A percentile compares a stretch with the other conserved stretches of the same genome.
phyloP scores from a whole-genome alignment of 1,139 yeast genomes.

The Pichia sp. region DNA sequence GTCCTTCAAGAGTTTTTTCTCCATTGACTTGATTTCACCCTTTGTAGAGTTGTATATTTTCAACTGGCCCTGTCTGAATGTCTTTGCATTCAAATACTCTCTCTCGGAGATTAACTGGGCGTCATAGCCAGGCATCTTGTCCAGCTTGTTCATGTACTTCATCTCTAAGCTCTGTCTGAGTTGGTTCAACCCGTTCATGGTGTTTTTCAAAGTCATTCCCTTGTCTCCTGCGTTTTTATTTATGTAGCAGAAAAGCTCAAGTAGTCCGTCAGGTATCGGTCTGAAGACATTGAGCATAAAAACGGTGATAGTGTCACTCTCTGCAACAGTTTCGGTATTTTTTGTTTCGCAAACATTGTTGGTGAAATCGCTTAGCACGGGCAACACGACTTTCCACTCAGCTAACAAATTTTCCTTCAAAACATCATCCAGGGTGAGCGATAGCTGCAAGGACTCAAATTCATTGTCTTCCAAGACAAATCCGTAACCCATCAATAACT shows the following conservation, averaged over 20 bases:
- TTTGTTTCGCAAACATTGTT: constrained; percentile 38
- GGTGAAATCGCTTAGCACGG: constrained; percentile 46
- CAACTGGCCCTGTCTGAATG: constrained; percentile 44
- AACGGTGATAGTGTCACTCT: constrained; percentile 38
- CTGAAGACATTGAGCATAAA: constrained; percentile 43
- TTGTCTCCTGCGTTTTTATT: constrained; percentile 42
- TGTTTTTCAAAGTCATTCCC: constrained; percentile 42
- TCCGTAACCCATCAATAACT: constrained; percentile 62
- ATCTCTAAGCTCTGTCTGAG: constrained; percentile 48
- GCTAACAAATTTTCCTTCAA: constrained; percentile 1
- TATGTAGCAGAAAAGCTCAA: constrained; percentile 47
- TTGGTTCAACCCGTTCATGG: constrained; percentile 55
- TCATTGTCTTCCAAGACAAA: constrained; percentile 59
- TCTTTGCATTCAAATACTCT: constrained; percentile 33
- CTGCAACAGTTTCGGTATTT: neutral
- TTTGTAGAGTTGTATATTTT: constrained; percentile 42
- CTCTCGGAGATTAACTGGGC: neutral
- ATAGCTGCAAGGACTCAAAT: constrained; percentile 47
- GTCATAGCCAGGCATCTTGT: constrained; percentile 16
- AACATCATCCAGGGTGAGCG: constrained; percentile 41
- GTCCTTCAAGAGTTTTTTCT: constrained; percentile 46
- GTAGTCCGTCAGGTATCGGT: constrained; percentile 44
- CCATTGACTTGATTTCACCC: constrained; percentile 46
- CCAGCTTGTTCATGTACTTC: constrained; percentile 40
- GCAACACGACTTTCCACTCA: constrained; percentile 42